phyloP scores from a whole-genome alignment of 2,329 filamentous ascomycete species.

The Pseudonectria foliicola region DNA sequence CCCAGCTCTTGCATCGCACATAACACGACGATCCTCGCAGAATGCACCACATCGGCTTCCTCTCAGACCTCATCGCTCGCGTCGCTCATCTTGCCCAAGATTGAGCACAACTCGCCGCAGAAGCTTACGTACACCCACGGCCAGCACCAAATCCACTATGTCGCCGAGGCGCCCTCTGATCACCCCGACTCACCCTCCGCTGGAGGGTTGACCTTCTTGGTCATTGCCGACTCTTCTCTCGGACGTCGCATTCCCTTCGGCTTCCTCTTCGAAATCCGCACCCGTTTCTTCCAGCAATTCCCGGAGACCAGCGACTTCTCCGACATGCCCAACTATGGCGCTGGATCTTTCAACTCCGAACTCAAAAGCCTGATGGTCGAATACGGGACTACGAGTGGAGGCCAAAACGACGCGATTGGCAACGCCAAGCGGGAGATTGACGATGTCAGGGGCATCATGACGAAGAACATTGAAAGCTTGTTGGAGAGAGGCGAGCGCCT shows the following conservation, averaged over 20 bases:
- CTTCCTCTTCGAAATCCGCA: slow-evolving; percentile 84
- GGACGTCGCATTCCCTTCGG: slow-evolving; percentile 88
- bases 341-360: slow-evolving; percentile 75
- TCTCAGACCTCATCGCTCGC: slow-evolving; percentile 81
- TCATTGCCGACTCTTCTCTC: slow-evolving; percentile 73
- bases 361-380: slow-evolving; percentile 74
- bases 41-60: slow-evolving; percentile 82
- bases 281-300: slow-evolving; percentile 72
- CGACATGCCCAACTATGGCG: slow-evolving; percentile 80
- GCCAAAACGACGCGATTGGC: slow-evolving; percentile 72
- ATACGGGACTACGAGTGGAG: slow-evolving; percentile 70
- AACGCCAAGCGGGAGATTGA: slow-evolving; percentile 88
- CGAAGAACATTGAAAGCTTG: slow-evolving; percentile 85
- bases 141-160: slow-evolving; percentile 90
- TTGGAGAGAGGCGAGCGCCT: slow-evolving; percentile 88
- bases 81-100: slow-evolving; percentile 91
- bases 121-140: slow-evolving; percentile 95
- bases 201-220: slow-evolving; percentile 84
- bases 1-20: slow-evolving; percentile 86
- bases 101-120: slow-evolving; percentile 69
- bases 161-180: slow-evolving; percentile 71
- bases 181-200: slow-evolving; percentile 53
- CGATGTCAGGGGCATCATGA: slow-evolving; percentile 88
- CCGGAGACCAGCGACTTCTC: slow-evolving; percentile 62
- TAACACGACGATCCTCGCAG: slow-evolving; percentile 84